Evolutionary conservation across 2,329 filamentous ascomycete species (phyloP).

Genomic region (Lachnellula hyalina): DNA sequence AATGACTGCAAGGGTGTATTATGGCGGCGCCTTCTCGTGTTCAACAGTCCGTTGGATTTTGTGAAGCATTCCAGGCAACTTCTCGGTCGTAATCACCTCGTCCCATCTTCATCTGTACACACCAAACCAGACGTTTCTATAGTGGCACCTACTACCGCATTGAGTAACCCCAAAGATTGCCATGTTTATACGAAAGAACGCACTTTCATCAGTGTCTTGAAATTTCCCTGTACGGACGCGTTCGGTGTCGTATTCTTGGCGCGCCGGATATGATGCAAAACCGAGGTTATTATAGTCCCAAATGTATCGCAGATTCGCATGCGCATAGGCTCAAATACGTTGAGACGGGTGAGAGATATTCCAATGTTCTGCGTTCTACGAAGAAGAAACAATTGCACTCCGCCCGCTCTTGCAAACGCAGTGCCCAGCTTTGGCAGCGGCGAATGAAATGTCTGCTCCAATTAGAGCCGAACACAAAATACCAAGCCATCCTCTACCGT

Average conservation of each 20-base stretch:
- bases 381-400: background rate
- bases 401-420: background rate
- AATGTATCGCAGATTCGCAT: conserved; percentile 4
- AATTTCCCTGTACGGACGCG: conserved; percentile 5
- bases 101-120: conserved; percentile 1
- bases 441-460: too few species aligned
- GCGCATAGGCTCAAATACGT: conserved; percentile 4
- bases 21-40: background rate
- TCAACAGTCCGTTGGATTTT: background rate
- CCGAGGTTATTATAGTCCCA: conserved; percentile 3
- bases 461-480: too few species aligned
- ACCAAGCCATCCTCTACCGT: too few species aligned
- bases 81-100: conserved; percentile 8
- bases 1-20: background rate
- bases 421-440: background rate
- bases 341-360: conserved; percentile 10
- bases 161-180: conserved; percentile 12
- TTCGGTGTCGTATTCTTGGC: conserved; percentile 8
- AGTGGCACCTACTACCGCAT: conserved; percentile 2
- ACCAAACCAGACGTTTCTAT: conserved; percentile 2
- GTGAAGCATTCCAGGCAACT: conserved; percentile 3
- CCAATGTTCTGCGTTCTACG: background rate
- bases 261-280: conserved; percentile 6
- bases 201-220: background rate
- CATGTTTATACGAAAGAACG: conserved; percentile 10